phyloP scores from a whole-genome alignment of 75 land plant genomes.

The Picea sitchensis region DNA sequence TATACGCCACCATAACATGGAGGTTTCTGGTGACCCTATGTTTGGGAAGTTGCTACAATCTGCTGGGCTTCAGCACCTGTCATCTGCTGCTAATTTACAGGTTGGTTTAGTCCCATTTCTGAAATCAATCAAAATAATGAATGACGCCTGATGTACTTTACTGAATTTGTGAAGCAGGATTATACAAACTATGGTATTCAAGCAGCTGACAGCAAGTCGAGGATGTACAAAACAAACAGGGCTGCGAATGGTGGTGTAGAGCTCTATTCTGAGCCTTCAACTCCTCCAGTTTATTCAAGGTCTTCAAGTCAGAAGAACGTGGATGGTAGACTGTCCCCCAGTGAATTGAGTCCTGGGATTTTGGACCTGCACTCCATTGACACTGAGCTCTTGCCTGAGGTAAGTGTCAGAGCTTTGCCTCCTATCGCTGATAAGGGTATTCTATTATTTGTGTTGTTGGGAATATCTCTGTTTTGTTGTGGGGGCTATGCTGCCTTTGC shows the following conservation, averaged over 20 bases:
- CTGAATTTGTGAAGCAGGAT: neutral
- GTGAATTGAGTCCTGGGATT: slow-evolving; percentile 57
- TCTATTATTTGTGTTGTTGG: neutral
- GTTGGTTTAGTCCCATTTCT: neutral
- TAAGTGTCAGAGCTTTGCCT: slow-evolving; percentile 6
- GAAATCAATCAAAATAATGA: neutral
- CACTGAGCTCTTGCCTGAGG: slow-evolving; percentile 59
- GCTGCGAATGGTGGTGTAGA: slow-evolving; percentile 26
- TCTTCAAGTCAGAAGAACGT: slow-evolving; percentile 24
- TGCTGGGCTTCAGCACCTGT: neutral
- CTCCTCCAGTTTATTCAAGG: slow-evolving; percentile 29
- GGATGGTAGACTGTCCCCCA: slow-evolving; percentile 29
- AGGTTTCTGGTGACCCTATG: neutral
- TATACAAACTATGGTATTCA: neutral
- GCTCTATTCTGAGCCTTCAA: slow-evolving; percentile 32
- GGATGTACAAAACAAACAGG: slow-evolving; percentile 11
- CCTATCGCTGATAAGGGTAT: neutral
- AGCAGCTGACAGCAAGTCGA: neutral
- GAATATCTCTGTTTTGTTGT: neutral
- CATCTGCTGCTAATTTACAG: slow-evolving; percentile 3
- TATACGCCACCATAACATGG: neutral
- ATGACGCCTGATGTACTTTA: neutral
- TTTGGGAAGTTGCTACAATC: neutral
- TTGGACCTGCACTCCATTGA: slow-evolving; percentile 64
- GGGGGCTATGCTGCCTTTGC: neutral